phyloP scores from a whole-genome alignment of 768 basidiomycete species.

The Collybia sp. region DNA sequence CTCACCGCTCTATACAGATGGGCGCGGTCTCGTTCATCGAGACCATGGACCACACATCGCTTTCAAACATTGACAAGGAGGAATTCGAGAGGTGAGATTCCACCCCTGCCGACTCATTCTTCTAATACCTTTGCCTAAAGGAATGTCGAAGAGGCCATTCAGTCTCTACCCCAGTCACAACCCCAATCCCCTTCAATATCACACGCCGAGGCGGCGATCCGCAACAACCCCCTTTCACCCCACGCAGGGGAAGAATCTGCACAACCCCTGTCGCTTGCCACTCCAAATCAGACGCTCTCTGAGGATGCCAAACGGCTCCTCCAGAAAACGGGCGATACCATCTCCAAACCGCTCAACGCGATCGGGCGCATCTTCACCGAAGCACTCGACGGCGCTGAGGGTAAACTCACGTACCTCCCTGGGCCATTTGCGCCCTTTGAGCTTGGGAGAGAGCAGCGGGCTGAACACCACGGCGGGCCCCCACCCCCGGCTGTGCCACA shows the following conservation, averaged over 20 bases:
- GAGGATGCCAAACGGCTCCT: conserved; percentile 81
- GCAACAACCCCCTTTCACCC: conserved; percentile 25
- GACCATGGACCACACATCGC: conserved; percentile 92
- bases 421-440: conserved; percentile 71
- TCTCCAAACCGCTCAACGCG: conserved; percentile 87
- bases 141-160: conserved; percentile 51
- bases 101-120: neutral
- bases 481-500: conserved; percentile 27
- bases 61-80: conserved; percentile 91
- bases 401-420: conserved; percentile 58
- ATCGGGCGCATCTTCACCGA: conserved; percentile 86
- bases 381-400: conserved; percentile 70
- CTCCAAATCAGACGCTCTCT: conserved; percentile 45
- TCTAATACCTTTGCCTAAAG: conserved; percentile 17
- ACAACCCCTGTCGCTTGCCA: conserved; percentile 63
- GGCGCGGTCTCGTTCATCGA: conserved; percentile 98
- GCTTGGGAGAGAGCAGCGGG: conserved; percentile 46
- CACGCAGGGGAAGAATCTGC: conserved; percentile 90
- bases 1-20: conserved; percentile 47
- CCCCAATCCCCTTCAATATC: conserved; percentile 28
- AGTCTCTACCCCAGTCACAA: conserved; percentile 40
- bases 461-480: conserved; percentile 19
- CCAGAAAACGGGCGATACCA: conserved; percentile 86
- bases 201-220: conserved; percentile 19
- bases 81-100: conserved; percentile 75